These are phyloP conservation scores for Aspergillus bridgeri DNA, from an alignment of 495 filamentous ascomycete species.

Conservation along the genomic window DNA sequence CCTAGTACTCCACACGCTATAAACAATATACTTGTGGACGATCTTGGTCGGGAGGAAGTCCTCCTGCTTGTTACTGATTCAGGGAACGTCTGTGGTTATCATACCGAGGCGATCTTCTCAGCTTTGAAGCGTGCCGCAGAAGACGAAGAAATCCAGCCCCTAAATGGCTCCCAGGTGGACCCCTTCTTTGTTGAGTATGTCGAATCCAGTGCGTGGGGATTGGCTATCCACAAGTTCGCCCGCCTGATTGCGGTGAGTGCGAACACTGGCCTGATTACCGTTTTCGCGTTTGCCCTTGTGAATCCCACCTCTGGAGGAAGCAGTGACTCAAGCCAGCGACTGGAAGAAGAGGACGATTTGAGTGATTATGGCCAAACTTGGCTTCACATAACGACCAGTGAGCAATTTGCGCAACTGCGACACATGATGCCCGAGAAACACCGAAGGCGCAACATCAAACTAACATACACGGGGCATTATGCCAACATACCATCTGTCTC, in stretches of 20 bases:
- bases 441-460: conserved; percentile 36
- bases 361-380: conserved; percentile 34
- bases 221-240: conserved; percentile 76
- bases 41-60: conserved; percentile 78
- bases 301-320: conserved; percentile 23
- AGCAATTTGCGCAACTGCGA: conserved; percentile 27
- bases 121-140: conserved; percentile 35
- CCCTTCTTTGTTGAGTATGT: conserved; percentile 77
- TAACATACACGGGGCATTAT: conserved; percentile 44
- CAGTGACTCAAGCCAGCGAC: conserved; percentile 17
- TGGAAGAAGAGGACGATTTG: conserved; percentile 21
- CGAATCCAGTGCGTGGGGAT: conserved; percentile 77
- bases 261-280: conserved; percentile 63
- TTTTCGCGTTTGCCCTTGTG: conserved; percentile 71
- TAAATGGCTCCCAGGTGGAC: conserved; percentile 30
- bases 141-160: conserved; percentile 21
- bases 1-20: conserved; percentile 60
- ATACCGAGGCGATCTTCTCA: conserved; percentile 55
- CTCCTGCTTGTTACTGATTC: conserved; percentile 77
- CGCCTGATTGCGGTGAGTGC: conserved; percentile 78
- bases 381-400: conserved; percentile 27
- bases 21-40: conserved; percentile 75
- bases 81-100: conserved; percentile 82
- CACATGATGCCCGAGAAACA: conserved; percentile 30
- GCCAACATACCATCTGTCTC: conserved; percentile 75